A percentile compares a stretch with the other conserved stretches of the same genome.
These are phyloP conservation scores for Candida alai DNA, from an alignment of 805 yeast species.

Conservation along the genomic window DNA sequence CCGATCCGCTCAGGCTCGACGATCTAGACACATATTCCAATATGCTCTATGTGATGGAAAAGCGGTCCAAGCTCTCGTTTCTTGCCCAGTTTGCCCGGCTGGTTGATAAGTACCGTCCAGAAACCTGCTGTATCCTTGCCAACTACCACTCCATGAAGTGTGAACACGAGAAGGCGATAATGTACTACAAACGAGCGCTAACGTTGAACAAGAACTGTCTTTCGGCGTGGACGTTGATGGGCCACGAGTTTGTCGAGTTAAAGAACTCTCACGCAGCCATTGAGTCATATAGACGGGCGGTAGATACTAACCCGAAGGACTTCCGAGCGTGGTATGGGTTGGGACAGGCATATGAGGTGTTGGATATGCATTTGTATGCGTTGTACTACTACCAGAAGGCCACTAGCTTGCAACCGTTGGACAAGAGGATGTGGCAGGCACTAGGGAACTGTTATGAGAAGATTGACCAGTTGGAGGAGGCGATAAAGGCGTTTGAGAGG, in stretches of 20 bases:
- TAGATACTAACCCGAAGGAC: constrained; percentile 83
- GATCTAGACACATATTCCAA: constrained; percentile 94
- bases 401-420: constrained; percentile 80
- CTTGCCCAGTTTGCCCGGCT: constrained; percentile 81
- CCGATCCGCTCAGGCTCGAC: constrained; percentile 84
- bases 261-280: constrained; percentile 97
- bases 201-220: constrained; percentile 74
- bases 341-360: constrained; percentile 96
- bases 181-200: constrained; percentile 87
- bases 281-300: constrained; percentile 90
- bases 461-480: constrained; percentile 63
- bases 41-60: constrained; percentile 90
- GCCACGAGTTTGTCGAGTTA: constrained; percentile 95
- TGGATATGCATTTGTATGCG: constrained; percentile 92
- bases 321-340: constrained; percentile 98
- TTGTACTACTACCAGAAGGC: constrained; percentile 90
- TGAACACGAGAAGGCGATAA: constrained; percentile 92
- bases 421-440: constrained; percentile 95
- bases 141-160: constrained; percentile 88
- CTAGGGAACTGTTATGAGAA: constrained; percentile 86
- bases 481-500: constrained; percentile 76
- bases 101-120: constrained; percentile 85
- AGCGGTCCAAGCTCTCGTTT: constrained; percentile 75
- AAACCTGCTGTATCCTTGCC: constrained; percentile 91
- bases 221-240: constrained; percentile 97